Percentiles rank a stretch among this genome's conserved stretches.
phyloP scores from a whole-genome alignment of 352 stramenopile species.

The Pythium volutum region DNA sequence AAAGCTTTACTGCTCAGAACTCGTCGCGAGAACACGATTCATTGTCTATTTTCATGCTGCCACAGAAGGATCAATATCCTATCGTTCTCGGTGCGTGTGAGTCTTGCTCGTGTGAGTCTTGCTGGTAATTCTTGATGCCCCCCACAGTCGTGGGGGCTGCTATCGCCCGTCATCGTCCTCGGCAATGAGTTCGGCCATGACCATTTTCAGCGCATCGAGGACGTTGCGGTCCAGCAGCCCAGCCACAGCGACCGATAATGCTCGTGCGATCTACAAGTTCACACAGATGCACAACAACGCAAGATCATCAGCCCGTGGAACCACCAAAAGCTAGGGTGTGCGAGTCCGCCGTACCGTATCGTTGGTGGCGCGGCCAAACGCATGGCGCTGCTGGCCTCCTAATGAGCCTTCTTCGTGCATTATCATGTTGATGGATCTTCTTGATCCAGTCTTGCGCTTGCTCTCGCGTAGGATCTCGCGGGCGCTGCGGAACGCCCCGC shows the following conservation, averaged over 20 bases:
- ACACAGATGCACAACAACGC: neutral
- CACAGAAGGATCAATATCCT: neutral
- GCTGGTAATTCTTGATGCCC: neutral
- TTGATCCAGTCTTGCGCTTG: conserved; percentile 29
- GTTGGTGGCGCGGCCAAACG: conserved; percentile 44
- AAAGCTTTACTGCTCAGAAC: too few species aligned
- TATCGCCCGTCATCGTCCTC: conserved; percentile 80
- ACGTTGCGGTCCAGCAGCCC: conserved; percentile 37
- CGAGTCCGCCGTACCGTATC: conserved; percentile 44
- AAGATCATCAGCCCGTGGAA: neutral
- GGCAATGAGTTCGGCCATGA: conserved; percentile 35
- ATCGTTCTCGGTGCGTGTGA: too few species aligned
- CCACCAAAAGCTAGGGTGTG: neutral
- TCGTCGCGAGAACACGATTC: too few species aligned
- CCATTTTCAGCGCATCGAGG: conserved; percentile 40
- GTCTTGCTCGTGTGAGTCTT: too few species aligned
- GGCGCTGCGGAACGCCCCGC: conserved; percentile 48
- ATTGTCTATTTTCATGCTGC: too few species aligned
- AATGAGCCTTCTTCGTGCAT: conserved; percentile 44
- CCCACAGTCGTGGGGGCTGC: conserved; percentile 20
- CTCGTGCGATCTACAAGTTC: conserved; percentile 40
- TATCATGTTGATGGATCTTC: conserved; percentile 18
- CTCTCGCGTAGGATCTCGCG: conserved; percentile 48
- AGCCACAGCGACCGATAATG: conserved; percentile 30
- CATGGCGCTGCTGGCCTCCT: conserved; percentile 39